Evolutionary conservation across 805 yeast genomes (phyloP), one percentile per base, ranked within the genome.

Genomic region (Wickerhamomyces canadensis): DNA sequence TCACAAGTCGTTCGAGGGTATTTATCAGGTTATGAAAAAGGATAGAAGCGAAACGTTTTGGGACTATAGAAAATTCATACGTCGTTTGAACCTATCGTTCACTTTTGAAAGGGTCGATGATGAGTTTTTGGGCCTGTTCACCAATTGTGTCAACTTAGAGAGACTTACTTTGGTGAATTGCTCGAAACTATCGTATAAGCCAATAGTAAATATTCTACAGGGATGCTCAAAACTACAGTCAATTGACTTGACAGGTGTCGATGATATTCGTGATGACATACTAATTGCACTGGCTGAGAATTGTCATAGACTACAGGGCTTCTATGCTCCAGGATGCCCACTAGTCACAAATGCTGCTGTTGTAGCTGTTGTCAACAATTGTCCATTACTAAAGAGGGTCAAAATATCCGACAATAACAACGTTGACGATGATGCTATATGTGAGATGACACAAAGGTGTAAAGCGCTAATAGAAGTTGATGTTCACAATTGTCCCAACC

Each of bases 391-490:
- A 45, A 86, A 88, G 54, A 71, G 98, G 49, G 78, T 91, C 35
- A 86, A 86, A 54, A 70, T 93, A 37, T 80, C 88, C 40, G 84
- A 83, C 39, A 83, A 86, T 55, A 64, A 64, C 26, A 69, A 70
- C 38, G 72, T 91, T 40, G 73, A 80, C 33, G 93, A 85, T 57
- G 72, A 62, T 9, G 69, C 82, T 10, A 67, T 89, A 6, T 51
- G 65, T 28, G 68, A 71, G 17, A 67, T 88, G 59, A 79, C 83
- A 37, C 65, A 67, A n/a, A 73, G 73, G 54, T 91, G 97, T 58
- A 81, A 82, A 29, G 70, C 80, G 38, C 66, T 91, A 34, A 94
- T 89, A 14, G 98, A 91, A 60, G 81, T 93, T 36, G 98, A 91
- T 61, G 68, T 91, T 34, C 89, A 87, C 47, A 80, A 79, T 31